Percentiles rank a stretch among this genome's conserved stretches.
These are phyloP conservation scores for Exophiala calicioides DNA, from an alignment of 2,329 filamentous ascomycete genomes.

Conservation along the genomic window DNA sequence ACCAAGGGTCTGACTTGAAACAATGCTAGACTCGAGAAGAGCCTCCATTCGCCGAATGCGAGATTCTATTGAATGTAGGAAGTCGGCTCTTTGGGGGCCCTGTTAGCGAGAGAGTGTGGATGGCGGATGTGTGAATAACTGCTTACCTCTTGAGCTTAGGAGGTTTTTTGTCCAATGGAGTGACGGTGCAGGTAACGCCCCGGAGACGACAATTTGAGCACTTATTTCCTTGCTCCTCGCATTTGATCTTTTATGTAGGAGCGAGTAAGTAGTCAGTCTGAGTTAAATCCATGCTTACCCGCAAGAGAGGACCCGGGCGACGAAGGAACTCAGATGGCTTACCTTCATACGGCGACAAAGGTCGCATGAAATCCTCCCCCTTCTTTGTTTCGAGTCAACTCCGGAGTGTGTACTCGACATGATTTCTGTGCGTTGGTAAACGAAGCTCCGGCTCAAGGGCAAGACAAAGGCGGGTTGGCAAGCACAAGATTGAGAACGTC, in stretches of 20 bases:
- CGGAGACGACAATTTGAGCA: constrained; percentile 19
- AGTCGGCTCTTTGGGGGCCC: constrained; percentile 9
- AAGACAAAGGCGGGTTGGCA: too few species aligned
- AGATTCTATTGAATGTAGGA: constrained; percentile 19
- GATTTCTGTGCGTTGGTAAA: too few species aligned
- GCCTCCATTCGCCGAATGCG: constrained; percentile 20
- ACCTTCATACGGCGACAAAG: constrained; percentile 17
- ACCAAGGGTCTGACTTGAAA: background rate
- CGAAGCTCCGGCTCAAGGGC: too few species aligned
- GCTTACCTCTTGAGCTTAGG: constrained; percentile 17
- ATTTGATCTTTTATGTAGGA: too few species aligned
- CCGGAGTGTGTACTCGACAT: too few species aligned
- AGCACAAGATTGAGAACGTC: too few species aligned
- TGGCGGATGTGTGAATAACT: too few species aligned
- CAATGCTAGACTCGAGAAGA: constrained; percentile 6
- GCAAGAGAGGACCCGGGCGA: background rate
- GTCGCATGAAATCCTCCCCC: constrained; percentile 8
- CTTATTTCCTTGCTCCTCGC: constrained; percentile 10
- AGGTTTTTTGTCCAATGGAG: constrained; percentile 1
- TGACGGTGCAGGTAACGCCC: constrained; percentile 9
- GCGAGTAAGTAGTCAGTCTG: background rate
- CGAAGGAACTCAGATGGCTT: background rate
- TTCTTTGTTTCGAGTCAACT: constrained; percentile 1
- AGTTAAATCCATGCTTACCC: background rate
- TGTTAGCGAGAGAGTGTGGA: background rate